Evolutionary conservation across 768 basidiomycete genomes (phyloP).

Genomic region (Mycena vulgaris): DNA sequence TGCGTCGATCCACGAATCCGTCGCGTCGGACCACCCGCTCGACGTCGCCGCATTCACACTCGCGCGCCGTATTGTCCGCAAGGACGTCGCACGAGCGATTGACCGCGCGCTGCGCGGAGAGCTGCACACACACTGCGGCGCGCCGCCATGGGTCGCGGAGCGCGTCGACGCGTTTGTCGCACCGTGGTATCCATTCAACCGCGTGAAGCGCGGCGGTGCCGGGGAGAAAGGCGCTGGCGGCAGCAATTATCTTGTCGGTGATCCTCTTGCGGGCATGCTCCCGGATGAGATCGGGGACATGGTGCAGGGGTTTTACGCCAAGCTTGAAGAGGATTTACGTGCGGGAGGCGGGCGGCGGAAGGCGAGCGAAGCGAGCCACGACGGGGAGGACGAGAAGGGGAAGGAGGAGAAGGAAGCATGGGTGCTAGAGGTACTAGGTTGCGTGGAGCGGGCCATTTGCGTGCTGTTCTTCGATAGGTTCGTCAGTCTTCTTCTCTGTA

Average conservation of each 20-base stretch:
- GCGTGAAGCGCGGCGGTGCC: constrained; percentile 35
- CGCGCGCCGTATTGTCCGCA: constrained; percentile 63
- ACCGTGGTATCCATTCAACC: constrained; percentile 70
- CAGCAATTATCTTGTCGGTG: constrained; percentile 50
- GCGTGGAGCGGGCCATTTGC: constrained; percentile 81
- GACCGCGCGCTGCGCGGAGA: constrained; percentile 69
- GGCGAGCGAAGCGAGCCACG: constrained; percentile 49
- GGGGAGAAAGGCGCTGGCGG: constrained; percentile 50
- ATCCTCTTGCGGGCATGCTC: constrained; percentile 57
- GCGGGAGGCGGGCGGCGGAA: constrained; percentile 28
- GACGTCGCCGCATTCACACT: constrained; percentile 78
- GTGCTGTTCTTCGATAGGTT: constrained; percentile 89
- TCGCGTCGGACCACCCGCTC: constrained; percentile 49
- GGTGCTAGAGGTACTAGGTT: constrained; percentile 76
- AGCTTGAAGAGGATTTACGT: constrained; percentile 76
- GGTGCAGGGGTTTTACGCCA: constrained; percentile 81
- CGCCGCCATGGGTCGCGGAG: constrained; percentile 71
- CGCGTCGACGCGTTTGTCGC: constrained; percentile 70
- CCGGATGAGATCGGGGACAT: constrained; percentile 67
- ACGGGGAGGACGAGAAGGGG: constrained; percentile 41
- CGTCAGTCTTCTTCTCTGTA: constrained; percentile 40
- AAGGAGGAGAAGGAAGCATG: constrained; percentile 58
- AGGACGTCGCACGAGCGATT: constrained; percentile 69
- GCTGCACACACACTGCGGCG: constrained; percentile 64
- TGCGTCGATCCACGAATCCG: constrained; percentile 47